Evolutionary conservation across 1,284 basidiomycete genomes (phyloP).

Genomic region (Pseudozyma tsukubaensis): DNA sequence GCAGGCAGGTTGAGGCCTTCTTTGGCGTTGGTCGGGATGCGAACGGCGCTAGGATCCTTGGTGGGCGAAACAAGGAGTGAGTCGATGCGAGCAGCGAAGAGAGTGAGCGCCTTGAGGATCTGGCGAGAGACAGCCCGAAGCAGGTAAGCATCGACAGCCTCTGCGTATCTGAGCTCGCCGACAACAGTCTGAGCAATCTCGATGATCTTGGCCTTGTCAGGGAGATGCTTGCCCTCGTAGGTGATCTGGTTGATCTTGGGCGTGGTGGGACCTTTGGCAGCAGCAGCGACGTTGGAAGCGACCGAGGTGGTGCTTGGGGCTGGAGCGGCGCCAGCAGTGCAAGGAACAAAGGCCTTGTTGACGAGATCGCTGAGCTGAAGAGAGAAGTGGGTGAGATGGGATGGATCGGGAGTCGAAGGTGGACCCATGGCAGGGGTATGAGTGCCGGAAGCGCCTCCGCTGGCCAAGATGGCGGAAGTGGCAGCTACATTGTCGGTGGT

Average conservation of each 20-base stretch:
- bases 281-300: slow-evolving; percentile 49
- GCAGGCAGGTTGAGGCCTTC: slow-evolving; percentile 55
- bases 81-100: slow-evolving; percentile 66
- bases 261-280: slow-evolving; percentile 38
- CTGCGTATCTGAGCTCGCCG: slow-evolving; percentile 62
- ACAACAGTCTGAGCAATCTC: slow-evolving; percentile 63
- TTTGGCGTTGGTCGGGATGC: slow-evolving; percentile 58
- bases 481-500: slow-evolving; percentile 29
- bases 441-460: slow-evolving; percentile 6
- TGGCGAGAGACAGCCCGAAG: slow-evolving; percentile 64
- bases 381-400: slow-evolving; percentile 63
- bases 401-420: slow-evolving; percentile 55
- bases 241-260: slow-evolving; percentile 57
- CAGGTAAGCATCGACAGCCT: slow-evolving; percentile 61
- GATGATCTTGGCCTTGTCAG: slow-evolving; percentile 56
- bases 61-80: slow-evolving; percentile 58
- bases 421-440: slow-evolving; percentile 29
- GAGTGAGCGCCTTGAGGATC: slow-evolving; percentile 65
- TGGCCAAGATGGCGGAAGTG: slow-evolving; percentile 30
- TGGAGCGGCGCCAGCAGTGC: slow-evolving; percentile 25
- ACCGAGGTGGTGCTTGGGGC: slow-evolving; percentile 26
- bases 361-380: slow-evolving; percentile 65
- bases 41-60: slow-evolving; percentile 51
- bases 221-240: slow-evolving; percentile 61
- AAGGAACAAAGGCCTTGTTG: slow-evolving; percentile 64